Percentiles rank a stretch among this genome's conserved stretches.
Evolutionary conservation across 257 asterid genomes (phyloP).

Genomic region (Solanum stenotomum): DNA sequence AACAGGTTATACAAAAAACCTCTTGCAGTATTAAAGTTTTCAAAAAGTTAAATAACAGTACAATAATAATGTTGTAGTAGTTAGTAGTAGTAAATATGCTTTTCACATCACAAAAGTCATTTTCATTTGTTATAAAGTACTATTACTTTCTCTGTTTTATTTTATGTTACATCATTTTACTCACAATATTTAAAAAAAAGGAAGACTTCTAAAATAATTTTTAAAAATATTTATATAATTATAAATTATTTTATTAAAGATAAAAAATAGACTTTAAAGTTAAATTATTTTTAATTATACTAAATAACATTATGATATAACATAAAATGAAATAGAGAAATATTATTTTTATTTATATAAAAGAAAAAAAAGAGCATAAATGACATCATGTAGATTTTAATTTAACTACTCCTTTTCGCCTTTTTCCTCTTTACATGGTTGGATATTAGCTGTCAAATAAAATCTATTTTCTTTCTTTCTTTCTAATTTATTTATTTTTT

Average conservation of each 20-base stretch:
- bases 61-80: background rate
- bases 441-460: constrained; percentile 40
- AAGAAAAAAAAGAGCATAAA: background rate
- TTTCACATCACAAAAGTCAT: constrained; percentile 9
- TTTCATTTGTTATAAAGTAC: background rate
- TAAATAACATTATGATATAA: background rate
- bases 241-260: too few species aligned
- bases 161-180: background rate
- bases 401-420: background rate
- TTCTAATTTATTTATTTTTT: background rate
- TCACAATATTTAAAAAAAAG: fast-evolving
- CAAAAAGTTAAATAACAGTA: background rate
- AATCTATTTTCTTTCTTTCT: background rate
- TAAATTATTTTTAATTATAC: too few species aligned
- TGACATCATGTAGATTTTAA: constrained; percentile 12
- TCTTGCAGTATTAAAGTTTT: background rate
- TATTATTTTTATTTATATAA: too few species aligned
- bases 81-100: background rate
- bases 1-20: background rate
- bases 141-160: too few species aligned
- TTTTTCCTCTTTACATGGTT: constrained; percentile 9
- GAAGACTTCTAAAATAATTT: too few species aligned
- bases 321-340: background rate
- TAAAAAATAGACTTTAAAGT: too few species aligned
- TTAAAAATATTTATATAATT: too few species aligned